Evolutionary conservation across 2,329 filamentous ascomycete genomes (phyloP).

Genomic region (Beauveria asiatica): DNA sequence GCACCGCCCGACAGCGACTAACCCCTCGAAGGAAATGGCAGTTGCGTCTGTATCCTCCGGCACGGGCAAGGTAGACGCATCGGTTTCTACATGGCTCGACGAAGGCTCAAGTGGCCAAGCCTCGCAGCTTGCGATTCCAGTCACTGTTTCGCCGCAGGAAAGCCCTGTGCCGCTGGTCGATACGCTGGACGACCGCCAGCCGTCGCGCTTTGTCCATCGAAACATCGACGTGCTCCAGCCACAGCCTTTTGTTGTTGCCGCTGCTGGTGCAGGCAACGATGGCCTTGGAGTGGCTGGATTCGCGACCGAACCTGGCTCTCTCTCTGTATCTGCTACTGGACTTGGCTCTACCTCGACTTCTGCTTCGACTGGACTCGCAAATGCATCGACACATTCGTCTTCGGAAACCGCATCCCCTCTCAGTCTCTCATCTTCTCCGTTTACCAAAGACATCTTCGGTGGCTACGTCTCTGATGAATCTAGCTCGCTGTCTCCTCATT

Average conservation of each 20-base stretch:
- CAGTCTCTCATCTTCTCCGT: too few relatives aligned
- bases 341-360: neutral
- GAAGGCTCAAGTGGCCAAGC: neutral
- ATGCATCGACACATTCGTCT: neutral
- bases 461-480: slow-evolving; percentile 3
- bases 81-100: slow-evolving; percentile 6
- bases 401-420: neutral
- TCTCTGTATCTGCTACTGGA: neutral
- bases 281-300: neutral
- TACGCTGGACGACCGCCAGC: neutral
- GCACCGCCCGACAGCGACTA: slow-evolving; percentile 12
- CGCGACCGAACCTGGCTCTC: neutral
- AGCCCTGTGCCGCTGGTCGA: neutral
- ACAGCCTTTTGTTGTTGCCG: neutral
- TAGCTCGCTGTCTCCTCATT: neutral
- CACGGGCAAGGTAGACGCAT: neutral
- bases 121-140: neutral
- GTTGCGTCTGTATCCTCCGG: slow-evolving; percentile 7
- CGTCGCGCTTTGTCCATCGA: slow-evolving; percentile 5
- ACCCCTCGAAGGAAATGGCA: slow-evolving; percentile 17
- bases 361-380: neutral
- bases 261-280: neutral
- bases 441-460: neutral
- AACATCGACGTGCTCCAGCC: neutral
- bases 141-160: neutral